Base-by-base conservation (phyloP, 192 early-diverging fungal genomes). In the Podila verticillata region DNA sequence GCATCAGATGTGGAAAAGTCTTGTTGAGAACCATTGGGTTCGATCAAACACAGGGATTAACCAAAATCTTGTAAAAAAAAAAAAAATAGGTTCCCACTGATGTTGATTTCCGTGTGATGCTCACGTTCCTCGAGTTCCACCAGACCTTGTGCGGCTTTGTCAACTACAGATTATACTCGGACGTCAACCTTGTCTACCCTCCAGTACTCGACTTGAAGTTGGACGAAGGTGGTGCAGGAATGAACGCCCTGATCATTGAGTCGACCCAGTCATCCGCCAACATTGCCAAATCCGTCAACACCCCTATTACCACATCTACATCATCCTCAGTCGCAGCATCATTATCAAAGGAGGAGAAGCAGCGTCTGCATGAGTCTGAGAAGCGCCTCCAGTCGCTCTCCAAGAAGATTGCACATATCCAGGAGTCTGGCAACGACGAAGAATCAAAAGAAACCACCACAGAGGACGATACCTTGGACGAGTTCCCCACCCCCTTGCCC, bases 21-120 rank as follows among this genome's bases (percentile, higher is more conserved):
- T 44, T 10, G 13, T 44, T 39, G 36, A 39, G 13, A 44, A 3
- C 4, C 0, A 44, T 13, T 39, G 12, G 1, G 12, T 39, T 39
- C 39, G 17, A 44, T 1, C 0, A 44, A 39, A 39, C 36, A 12
- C 13, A 10, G 36, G 4, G 13, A 39, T 2, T 39, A 39, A 39
- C 36, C 9, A 39, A 39, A 12, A 12, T 39, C 36, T 39, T 39
- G 9, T 39, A 12, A 12, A 12, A 39, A 51, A 22, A 17, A 22
- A 20, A 1, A 9, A 17, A 49, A 15, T 70, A 92, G 86, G 82
- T 95, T 35, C 98, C 98, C 17, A 85, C 87, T 20, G 95, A 96
- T 82, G 97, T 99, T 35, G 98, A 99, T 84, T 95, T 99, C 83
- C 89, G 94, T 82, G 93, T 99, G 49, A 98, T 99, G 96, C 61